Percentiles rank a stretch among this genome's conserved stretches.
Conservation (phyloP, 441 rosid genomes). For the Pelargonium australe region DNA sequence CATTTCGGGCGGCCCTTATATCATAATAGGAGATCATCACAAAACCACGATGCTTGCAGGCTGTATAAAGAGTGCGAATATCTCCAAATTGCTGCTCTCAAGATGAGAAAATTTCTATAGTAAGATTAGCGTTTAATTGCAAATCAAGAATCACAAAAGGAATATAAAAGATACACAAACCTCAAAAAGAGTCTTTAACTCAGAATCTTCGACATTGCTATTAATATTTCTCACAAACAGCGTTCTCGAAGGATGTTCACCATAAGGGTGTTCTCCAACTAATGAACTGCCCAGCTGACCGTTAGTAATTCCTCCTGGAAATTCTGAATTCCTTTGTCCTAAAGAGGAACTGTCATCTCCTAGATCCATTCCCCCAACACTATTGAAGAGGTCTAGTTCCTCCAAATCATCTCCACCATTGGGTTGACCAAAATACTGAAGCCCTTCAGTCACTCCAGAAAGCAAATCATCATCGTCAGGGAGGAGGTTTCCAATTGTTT, state of each 20-base stretch:
- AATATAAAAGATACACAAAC: conserved; percentile 22
- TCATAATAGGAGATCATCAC: conserved; percentile 56
- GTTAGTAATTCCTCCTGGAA: conserved; percentile 29
- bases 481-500: conserved; percentile 63
- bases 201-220: conserved; percentile 53
- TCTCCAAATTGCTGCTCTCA: conserved; percentile 50
- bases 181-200: conserved; percentile 49
- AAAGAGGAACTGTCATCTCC: conserved; percentile 35
- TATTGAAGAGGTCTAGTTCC: conserved; percentile 55
- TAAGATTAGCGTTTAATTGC: conserved; percentile 8
- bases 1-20: conserved; percentile 47
- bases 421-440: conserved; percentile 24
- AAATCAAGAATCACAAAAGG: conserved; percentile 9
- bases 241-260: conserved; percentile 51
- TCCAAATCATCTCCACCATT: conserved; percentile 41
- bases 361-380: conserved; percentile 65
- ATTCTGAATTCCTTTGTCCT: conserved; percentile 27
- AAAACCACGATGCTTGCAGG: conserved; percentile 56
- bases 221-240: conserved; percentile 56
- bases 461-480: conserved; percentile 56
- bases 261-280: conserved; percentile 40
- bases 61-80: conserved; percentile 39
- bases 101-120: conserved; percentile 10
- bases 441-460: conserved; percentile 48
- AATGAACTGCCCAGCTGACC: conserved; percentile 32